Percentiles rank a stretch among this genome's conserved stretches.
Evolutionary conservation across 2,329 filamentous ascomycete genomes (phyloP).

Genomic region (Hypocreales sp.): DNA sequence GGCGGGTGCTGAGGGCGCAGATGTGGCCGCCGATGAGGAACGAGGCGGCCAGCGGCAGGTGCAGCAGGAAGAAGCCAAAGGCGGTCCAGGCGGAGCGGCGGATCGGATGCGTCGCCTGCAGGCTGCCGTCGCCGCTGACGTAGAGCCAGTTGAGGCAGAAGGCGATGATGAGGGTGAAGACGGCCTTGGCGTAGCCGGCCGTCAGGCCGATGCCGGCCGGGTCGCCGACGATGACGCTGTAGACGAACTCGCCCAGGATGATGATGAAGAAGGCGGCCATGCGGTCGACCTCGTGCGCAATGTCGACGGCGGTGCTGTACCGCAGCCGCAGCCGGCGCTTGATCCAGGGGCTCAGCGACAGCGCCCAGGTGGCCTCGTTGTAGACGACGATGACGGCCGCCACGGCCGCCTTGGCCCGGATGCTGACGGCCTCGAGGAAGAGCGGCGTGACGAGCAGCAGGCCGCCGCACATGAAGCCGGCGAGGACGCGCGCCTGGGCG

Average conservation of each 20-base stretch:
- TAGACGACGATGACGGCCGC: constrained; percentile 24
- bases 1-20: constrained; percentile 21
- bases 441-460: constrained; percentile 26
- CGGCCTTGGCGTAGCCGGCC: constrained; percentile 23
- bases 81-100: constrained; percentile 26
- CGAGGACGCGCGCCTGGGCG: constrained; percentile 26
- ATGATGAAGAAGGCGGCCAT: constrained; percentile 36
- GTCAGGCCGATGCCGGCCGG: constrained; percentile 29
- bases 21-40: constrained; percentile 31
- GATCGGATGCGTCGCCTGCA: constrained; percentile 25
- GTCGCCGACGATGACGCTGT: constrained; percentile 29
- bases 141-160: constrained; percentile 36
- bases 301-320: constrained; percentile 31
- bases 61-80: constrained; percentile 27
- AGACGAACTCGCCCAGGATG: constrained; percentile 33
- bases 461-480: constrained; percentile 22
- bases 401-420: constrained; percentile 23
- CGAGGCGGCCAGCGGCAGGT: constrained; percentile 26
- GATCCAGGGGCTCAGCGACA: constrained; percentile 26
- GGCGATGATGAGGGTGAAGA: constrained; percentile 31
- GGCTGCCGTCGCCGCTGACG: constrained; percentile 28
- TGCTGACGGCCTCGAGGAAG: constrained; percentile 23
- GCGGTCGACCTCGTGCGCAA: constrained; percentile 31
- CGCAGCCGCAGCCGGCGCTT: constrained; percentile 24
- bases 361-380: constrained; percentile 26